These are phyloP conservation scores for Gentiana dahurica DNA, from an alignment of 257 asterid genomes.

Conservation along the genomic window DNA sequence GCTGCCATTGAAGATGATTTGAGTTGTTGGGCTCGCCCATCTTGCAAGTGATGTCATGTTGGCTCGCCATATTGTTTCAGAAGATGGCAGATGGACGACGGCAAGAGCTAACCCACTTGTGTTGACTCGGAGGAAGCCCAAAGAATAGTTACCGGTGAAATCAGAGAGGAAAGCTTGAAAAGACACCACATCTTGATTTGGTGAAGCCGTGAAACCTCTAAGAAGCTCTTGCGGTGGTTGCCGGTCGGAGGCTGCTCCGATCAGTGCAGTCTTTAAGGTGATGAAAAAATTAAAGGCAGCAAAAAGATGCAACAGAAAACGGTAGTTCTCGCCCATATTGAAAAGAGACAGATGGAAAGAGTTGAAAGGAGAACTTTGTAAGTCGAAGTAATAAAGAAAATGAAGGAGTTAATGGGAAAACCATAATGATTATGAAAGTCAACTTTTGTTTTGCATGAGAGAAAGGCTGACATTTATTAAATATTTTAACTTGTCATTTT, in stretches of 20 bases:
- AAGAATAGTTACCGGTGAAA: slow-evolving; percentile 54
- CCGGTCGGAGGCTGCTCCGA: slow-evolving; percentile 18
- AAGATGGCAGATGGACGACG: slow-evolving; percentile 57
- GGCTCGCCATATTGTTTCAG: slow-evolving; percentile 56
- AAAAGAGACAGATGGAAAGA: too few relatives aligned
- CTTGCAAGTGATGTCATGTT: slow-evolving; percentile 26
- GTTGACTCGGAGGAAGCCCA: slow-evolving; percentile 66
- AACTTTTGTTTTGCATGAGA: too few relatives aligned
- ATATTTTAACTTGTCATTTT: too few relatives aligned
- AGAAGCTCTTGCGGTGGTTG: slow-evolving; percentile 28
- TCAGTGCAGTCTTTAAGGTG: slow-evolving; percentile 4
- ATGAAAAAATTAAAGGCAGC: background rate
- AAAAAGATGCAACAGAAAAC: background rate
- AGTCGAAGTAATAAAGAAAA: too few relatives aligned
- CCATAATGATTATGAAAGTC: too few relatives aligned
- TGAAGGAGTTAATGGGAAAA: too few relatives aligned
- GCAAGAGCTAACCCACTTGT: slow-evolving; percentile 34
- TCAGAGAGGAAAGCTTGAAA: slow-evolving; percentile 64
- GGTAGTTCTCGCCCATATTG: background rate
- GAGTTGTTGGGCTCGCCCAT: slow-evolving; percentile 42
- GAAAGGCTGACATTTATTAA: too few relatives aligned
- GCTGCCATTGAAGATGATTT: slow-evolving; percentile 60
- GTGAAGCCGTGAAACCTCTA: slow-evolving; percentile 50
- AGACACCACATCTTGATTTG: slow-evolving; percentile 28
- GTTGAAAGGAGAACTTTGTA: too few relatives aligned